phyloP scores from a whole-genome alignment of 2,329 filamentous ascomycete species.

The Emericellopsis atlantica region DNA sequence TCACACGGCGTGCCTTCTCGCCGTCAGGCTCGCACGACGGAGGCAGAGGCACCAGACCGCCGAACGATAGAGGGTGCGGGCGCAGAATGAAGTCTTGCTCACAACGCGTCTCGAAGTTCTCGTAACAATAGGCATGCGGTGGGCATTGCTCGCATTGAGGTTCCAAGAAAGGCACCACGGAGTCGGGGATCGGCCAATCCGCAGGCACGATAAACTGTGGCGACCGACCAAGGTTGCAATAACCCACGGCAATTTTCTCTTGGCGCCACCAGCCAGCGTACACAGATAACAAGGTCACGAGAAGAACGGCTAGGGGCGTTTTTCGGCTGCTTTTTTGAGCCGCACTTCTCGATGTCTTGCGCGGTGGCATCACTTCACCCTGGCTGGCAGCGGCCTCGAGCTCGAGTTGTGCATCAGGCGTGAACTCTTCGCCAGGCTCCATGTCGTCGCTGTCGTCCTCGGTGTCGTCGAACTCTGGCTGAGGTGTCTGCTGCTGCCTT shows the following conservation, averaged over 20 bases:
- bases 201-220: slow-evolving; percentile 36
- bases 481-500: background rate
- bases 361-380: slow-evolving; percentile 32
- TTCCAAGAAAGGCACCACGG: slow-evolving; percentile 53
- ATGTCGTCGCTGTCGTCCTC: slow-evolving; percentile 14
- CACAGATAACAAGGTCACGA: slow-evolving; percentile 56
- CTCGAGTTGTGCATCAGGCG: slow-evolving; percentile 77
- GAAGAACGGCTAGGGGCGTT: slow-evolving; percentile 57
- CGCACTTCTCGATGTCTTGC: slow-evolving; percentile 23
- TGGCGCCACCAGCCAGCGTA: slow-evolving; percentile 80
- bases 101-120: slow-evolving; percentile 64
- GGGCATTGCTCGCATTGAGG: slow-evolving; percentile 88
- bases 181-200: slow-evolving; percentile 52
- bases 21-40: slow-evolving; percentile 93
- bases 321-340: slow-evolving; percentile 35
- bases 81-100: slow-evolving; percentile 79
- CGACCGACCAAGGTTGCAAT: slow-evolving; percentile 72
- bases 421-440: slow-evolving; percentile 82
- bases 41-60: slow-evolving; percentile 69
- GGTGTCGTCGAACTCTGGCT: too few relatives aligned
- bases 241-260: slow-evolving; percentile 93
- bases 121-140: slow-evolving; percentile 77
- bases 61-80: slow-evolving; percentile 70
- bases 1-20: slow-evolving; percentile 77
- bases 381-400: slow-evolving; percentile 54